Evolutionary conservation across 192 early-diverging fungal species (phyloP), one percentile per base, ranked within the genome.

Genomic region (Entomortierella chlamydospora): DNA sequence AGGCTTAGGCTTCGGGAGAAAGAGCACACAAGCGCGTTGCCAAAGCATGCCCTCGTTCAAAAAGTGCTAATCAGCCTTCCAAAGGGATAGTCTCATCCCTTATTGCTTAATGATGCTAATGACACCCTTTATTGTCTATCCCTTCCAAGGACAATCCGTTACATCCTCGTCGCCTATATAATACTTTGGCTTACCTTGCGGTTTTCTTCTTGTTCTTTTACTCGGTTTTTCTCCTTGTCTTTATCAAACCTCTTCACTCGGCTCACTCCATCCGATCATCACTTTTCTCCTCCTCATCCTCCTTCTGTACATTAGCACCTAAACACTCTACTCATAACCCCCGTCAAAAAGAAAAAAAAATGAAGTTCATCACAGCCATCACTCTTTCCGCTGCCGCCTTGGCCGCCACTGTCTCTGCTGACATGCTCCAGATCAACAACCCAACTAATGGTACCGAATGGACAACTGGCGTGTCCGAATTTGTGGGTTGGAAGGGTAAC

Each of bases 351-450:
- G 5, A 37, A 22, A 39, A 15, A 13, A 65, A 56, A 34, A 78
- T 78, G 66, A 70, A 64, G 74, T 70, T 52, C 56, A 49, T 57
- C 39, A 28, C 45, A 17, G 42, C 61, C 23, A 13, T 65, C 30
- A 26, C 47, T 45, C 15, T 53, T 43, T 42, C 61, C 9, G 55
- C 60, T 43, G 47, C 49, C 12, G 56, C 63, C 25, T 29, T 73
- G 25, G 15, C 61, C 28, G 52, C 59, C 28, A 54, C 43, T 13
- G 67, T 41, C 20, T 59, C 67, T 39, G 67, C 74, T 30, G 74
- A 78, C 56, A 78, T 78, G 74, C 61, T 78, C 37, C 66, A 78
- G 61, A 69, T 78, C 61, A 78, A 78, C 67, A 78, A 78, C 37
- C 74, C 74, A 25, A 78, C 74, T 4, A 60, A 69, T 20, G 74